These are phyloP conservation scores for Elsinoe necatrix DNA, from an alignment of 2,329 filamentous ascomycete genomes.

Conservation along the genomic window DNA sequence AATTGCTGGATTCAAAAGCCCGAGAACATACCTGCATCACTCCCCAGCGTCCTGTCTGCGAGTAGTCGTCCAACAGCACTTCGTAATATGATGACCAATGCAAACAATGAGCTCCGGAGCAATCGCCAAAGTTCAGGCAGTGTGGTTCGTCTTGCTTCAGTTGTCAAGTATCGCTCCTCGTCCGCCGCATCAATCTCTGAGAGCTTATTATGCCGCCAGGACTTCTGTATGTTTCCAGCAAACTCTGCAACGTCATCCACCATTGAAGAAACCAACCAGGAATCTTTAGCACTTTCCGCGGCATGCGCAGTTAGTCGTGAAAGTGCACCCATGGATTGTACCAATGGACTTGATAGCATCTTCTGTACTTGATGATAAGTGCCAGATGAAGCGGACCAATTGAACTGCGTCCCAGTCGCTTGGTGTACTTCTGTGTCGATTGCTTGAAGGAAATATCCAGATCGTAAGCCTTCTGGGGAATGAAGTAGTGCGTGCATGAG, in stretches of 20 bases:
- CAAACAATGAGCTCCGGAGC: constrained; percentile 67
- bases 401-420: constrained; percentile 45
- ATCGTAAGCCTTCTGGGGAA: constrained; percentile 63
- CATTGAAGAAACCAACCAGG: constrained; percentile 42
- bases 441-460: constrained; percentile 63
- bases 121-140: constrained; percentile 67
- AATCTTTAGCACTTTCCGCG: constrained; percentile 48
- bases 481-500: constrained; percentile 60
- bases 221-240: constrained; percentile 54
- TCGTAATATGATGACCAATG: constrained; percentile 64
- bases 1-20: no score
- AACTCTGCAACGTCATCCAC: constrained; percentile 61
- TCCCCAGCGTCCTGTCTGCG: constrained; percentile 47
- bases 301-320: constrained; percentile 58
- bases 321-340: constrained; percentile 59
- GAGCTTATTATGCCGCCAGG: constrained; percentile 68
- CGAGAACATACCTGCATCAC: constrained; percentile 40
- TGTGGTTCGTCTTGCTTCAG: constrained; percentile 57
- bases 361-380: constrained; percentile 54
- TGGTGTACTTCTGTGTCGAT: constrained; percentile 60
- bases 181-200: constrained; percentile 63
- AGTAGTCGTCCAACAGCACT: constrained; percentile 60
- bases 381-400: constrained; percentile 53
- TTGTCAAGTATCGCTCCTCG: constrained; percentile 54
- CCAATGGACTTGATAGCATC: constrained; percentile 53